These are phyloP conservation scores for Entomortierella parvispora DNA, from an alignment of 192 early-diverging fungal species.

Conservation along the genomic window DNA sequence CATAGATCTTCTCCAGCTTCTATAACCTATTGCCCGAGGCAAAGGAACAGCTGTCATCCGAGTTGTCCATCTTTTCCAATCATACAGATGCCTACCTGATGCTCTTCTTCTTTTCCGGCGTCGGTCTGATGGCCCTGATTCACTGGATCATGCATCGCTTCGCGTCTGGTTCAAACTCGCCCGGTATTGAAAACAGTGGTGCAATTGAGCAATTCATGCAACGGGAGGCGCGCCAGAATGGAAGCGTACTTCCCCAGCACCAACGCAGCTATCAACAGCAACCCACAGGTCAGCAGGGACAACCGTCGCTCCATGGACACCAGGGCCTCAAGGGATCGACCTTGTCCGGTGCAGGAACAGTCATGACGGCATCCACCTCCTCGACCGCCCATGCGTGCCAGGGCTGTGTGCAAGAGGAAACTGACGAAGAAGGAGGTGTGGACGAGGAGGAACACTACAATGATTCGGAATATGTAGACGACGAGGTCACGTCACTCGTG, in stretches of 20 bases:
- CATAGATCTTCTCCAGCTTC: constrained; percentile 49
- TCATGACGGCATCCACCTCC: not conserved
- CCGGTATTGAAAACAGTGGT: constrained; percentile 34
- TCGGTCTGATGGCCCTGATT: constrained; percentile 29
- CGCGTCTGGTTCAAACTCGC: constrained; percentile 17
- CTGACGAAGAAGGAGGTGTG: not conserved
- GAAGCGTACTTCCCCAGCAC: not conserved
- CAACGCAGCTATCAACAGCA: not conserved
- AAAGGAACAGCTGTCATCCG: constrained; percentile 41
- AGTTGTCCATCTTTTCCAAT: constrained; percentile 34
- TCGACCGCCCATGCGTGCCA: not conserved
- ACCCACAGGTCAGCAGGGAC: not conserved
- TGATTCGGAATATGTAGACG: constrained; percentile 48
- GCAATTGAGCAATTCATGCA: constrained; percentile 46
- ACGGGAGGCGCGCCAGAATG: not conserved
- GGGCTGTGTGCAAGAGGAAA: constrained; percentile 18
- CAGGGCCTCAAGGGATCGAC: not conserved
- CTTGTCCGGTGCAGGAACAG: not conserved
- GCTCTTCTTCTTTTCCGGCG: constrained; percentile 44
- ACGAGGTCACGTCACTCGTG: constrained; percentile 35
- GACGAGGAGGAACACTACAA: constrained; percentile 35
- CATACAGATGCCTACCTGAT: constrained; percentile 31
- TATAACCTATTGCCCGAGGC: constrained; percentile 51
- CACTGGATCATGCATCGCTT: constrained; percentile 51
- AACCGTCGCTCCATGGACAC: not conserved